These are phyloP conservation scores for Blastocystis sp. DNA, from an alignment of 352 stramenopile species.

Conservation along the genomic window DNA sequence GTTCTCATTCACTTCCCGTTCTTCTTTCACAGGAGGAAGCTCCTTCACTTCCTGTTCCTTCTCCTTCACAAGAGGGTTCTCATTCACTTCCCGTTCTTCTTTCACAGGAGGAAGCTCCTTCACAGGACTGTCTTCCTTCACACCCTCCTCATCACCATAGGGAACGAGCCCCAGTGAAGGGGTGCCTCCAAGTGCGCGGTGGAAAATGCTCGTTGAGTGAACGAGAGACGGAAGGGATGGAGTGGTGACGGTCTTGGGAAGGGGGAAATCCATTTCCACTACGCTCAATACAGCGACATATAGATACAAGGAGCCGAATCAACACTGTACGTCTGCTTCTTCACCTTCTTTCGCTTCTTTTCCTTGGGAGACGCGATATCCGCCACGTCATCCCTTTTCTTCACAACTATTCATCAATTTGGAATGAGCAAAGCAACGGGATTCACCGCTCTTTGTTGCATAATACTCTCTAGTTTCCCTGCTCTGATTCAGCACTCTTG, in stretches of 20 bases:
- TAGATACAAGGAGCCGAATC: slow-evolving; percentile 14
- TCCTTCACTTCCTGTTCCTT: no score
- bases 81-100: no score
- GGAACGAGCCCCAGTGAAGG: neutral
- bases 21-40: no score
- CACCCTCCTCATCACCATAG: neutral
- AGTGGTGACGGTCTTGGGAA: neutral
- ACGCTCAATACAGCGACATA: neutral
- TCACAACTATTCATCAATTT: slow-evolving; percentile 7
- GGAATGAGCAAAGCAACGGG: neutral
- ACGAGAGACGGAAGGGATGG: neutral
- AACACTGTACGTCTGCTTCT: neutral
- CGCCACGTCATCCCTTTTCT: neutral
- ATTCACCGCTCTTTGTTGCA: neutral
- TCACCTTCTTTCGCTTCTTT: neutral
- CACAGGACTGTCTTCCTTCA: neutral
- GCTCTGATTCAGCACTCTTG: slow-evolving; percentile 20
- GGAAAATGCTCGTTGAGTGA: neutral
- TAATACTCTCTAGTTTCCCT: neutral
- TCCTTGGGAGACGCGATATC: neutral
- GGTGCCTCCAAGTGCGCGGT: neutral
- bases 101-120: neutral
- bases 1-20: no score
- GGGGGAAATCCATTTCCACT: slow-evolving; percentile 49
- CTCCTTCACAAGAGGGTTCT: no score